Evolutionary conservation across 2,329 filamentous ascomycete genomes (phyloP), one percentile per base, ranked within the genome.

Genomic region (Cladosporium velox): DNA sequence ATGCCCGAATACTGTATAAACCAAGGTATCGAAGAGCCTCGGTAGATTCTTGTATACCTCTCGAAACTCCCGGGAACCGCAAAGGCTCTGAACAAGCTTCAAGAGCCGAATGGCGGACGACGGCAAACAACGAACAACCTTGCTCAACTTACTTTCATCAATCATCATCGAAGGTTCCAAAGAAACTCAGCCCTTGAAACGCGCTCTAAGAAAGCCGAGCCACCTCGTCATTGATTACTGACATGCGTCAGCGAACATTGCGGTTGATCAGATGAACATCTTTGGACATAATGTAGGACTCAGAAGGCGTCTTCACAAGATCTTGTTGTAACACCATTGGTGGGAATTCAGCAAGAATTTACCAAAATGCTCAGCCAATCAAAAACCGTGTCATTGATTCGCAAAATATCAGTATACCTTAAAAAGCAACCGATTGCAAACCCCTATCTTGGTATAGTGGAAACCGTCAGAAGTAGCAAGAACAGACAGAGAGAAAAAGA

Each of bases 401-500:
- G 28, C 34, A 15, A 28, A 59, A 47, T 18, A 41, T 59, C 38
- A 47, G 35, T 59, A 59, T 41, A 44, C 38, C 3, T 44, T 44
- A 4, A 10, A 14, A 18, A 32, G 34, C 24, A 44, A 30, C 38
- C 38, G 32, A 58, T 41, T 26, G 57, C 57, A 21, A 54, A 52
- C 26, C 59, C 59, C 35, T 52, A 54, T 54, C 44, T 54, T 62
- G n/a, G 59, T 34, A 52, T n/a, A 62, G 10, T 52, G n/a, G 26
- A 47, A 47, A 21, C 41, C n/a, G 1, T 47, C 41, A 47, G 41
- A 47, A 47, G 6, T 47, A 47, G n/a, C n/a, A 24, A 47, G 10
- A 35, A 34, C 28, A 35, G n/a, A 15, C 38, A 41, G 35, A 12
- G 28, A 30, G 28, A 30, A 30, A 30, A 6, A 30, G 28, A 30